Evolutionary conservation across 75 land plant species (phyloP), one percentile per base, ranked within the genome.

Genomic region (Picea glauca): DNA sequence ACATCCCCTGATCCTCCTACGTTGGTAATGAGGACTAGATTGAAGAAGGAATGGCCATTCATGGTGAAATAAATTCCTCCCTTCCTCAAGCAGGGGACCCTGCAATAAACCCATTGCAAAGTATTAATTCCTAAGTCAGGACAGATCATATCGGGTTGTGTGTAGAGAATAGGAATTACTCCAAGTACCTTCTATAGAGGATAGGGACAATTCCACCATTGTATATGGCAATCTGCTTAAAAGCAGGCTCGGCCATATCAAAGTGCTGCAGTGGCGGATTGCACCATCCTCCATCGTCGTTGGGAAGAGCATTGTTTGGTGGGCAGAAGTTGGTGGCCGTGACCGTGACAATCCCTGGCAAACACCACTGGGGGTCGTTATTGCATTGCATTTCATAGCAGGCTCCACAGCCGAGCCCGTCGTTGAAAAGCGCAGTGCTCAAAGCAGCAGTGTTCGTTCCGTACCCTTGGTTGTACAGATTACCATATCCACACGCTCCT

Each of bases 401-500:
- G 5, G 83, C 80, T n/a, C 83, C 83, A 43, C 83, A 82, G 2
- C 43, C 60, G 56, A 68, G 14, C 3, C 83, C 83, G 65, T 67
- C 75, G 26, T 77, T 58, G 59, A 82, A 82, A 17, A 82, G 79
- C 26, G 83, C 73, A 21, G 80, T 59, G 56, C 83, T 82, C 72
- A 82, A 62, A 18, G 83, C 83, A 3, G 75, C 70, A 4, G 79
- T 82, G 14, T 26, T 38, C 9, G 58, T 32, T 7, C 80, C 83
- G 58, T 82, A 82, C 6, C 35, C 80, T 18, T 5, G 1, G 18
- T 46, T 78, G 9, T 63, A 62, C 15, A 70, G 82, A 62, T 82
- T 72, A 15, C 82, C 82, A 80, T 82, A 82, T 64, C 83, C 83
- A 67, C 79, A 82, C 32, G 79, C 83, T 8, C 80, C 83, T 67